Percentiles rank a stretch among this genome's conserved stretches.
These are phyloP conservation scores for Ligustrum vulgare DNA, from an alignment of 257 asterid genomes.

Conservation along the genomic window DNA sequence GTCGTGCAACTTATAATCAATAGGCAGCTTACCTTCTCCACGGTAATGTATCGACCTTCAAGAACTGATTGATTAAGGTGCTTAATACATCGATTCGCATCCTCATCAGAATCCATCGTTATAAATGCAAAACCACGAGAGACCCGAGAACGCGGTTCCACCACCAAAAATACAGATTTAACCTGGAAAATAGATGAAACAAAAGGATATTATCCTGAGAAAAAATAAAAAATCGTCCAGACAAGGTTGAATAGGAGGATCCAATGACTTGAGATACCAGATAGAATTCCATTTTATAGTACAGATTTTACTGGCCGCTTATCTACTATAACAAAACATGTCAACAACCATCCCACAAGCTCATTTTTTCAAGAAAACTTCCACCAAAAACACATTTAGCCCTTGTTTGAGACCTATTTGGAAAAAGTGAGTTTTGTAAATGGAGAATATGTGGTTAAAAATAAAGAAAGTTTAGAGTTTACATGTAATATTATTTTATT, in stretches of 20 bases:
- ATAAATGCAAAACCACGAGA: conserved; percentile 97
- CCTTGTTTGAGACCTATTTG: no score
- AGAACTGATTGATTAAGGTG: conserved; percentile 92
- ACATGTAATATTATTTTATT: no score
- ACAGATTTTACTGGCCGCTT: neutral
- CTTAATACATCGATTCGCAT: conserved; percentile 85
- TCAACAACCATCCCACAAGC: neutral
- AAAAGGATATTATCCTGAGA: conserved; percentile 9
- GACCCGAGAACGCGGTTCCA: conserved; percentile 87
- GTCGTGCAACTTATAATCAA: conserved; percentile 31
- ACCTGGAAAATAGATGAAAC: conserved; percentile 43
- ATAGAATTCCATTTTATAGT: conserved; percentile 7
- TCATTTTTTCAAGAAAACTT: neutral
- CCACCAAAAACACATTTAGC: neutral
- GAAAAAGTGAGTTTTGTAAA: no score
- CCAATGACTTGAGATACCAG: neutral
- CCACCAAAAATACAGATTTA: conserved; percentile 80
- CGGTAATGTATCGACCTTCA: conserved; percentile 92
- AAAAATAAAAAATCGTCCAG: neutral
- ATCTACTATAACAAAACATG: neutral
- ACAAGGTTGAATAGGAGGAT: neutral
- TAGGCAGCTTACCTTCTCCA: conserved; percentile 76
- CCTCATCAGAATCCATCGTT: conserved; percentile 80
- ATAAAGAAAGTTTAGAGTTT: no score
- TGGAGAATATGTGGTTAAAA: no score